phyloP scores from a whole-genome alignment of 2,329 filamentous ascomycete species.

The Talaromyces sp. region DNA sequence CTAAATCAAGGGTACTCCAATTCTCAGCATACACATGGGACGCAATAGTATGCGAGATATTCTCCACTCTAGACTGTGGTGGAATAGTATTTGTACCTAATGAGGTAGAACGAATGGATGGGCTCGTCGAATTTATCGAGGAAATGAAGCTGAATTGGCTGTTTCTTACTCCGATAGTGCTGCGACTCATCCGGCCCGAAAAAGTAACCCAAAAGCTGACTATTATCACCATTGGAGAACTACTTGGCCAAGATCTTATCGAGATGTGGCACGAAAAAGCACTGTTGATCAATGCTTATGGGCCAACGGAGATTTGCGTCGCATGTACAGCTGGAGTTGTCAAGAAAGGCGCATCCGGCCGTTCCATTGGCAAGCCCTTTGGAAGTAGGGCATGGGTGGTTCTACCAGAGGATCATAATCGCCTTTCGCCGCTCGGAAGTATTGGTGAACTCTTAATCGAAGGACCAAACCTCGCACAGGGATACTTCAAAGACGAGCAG shows the following conservation, averaged over 20 bases:
- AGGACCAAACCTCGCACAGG: conserved; percentile 34
- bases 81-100: conserved; percentile 45
- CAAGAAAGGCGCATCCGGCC: too few relatives aligned
- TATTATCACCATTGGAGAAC: conserved; percentile 32
- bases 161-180: conserved; percentile 54
- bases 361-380: background rate
- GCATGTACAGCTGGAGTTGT: background rate
- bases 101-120: conserved; percentile 38
- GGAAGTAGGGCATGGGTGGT: conserved; percentile 36
- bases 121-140: conserved; percentile 25
- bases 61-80: conserved; percentile 30
- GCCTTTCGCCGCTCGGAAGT: conserved; percentile 41
- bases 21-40: conserved; percentile 45
- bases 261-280: conserved; percentile 30
- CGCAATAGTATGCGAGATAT: conserved; percentile 34
- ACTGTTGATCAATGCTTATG: conserved; percentile 18
- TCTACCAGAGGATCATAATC: conserved; percentile 41
- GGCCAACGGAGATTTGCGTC: background rate
- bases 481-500: conserved; percentile 40
- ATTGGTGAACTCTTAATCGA: conserved; percentile 40
- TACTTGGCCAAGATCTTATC: conserved; percentile 38
- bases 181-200: conserved; percentile 30
- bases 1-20: conserved; percentile 32
- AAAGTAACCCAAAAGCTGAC: conserved; percentile 27
- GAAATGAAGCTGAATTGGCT: conserved; percentile 41